A percentile compares a stretch with the other conserved stretches of the same genome.
Conservation (phyloP, 2,329 filamentous ascomycete genomes). For the Fusarium sp. region DNA sequence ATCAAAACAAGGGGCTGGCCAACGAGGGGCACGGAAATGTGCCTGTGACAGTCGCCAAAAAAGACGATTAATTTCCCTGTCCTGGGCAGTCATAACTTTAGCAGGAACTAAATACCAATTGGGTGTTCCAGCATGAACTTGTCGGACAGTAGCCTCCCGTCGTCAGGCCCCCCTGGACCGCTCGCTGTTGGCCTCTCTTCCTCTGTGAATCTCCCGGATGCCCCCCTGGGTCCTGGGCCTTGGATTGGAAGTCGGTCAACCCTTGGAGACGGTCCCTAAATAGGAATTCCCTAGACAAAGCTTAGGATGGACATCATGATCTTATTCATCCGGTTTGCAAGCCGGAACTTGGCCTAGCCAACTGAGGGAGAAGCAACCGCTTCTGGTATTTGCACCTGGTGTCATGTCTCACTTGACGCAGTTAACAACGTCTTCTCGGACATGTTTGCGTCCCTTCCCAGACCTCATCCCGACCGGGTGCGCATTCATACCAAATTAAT, state of each 20-base stretch:
- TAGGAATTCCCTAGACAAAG: constrained; percentile 18
- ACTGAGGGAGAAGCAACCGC: constrained; percentile 14
- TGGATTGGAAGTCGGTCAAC: constrained; percentile 8
- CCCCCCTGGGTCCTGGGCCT: constrained; percentile 20
- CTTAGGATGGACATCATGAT: constrained; percentile 13
- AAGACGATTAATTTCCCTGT: constrained; percentile 36
- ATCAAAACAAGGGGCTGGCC: constrained; percentile 27
- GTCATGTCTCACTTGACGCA: constrained; percentile 26
- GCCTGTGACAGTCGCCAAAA: constrained; percentile 17
- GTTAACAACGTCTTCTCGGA: constrained; percentile 9
- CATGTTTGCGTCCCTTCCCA: constrained; percentile 40
- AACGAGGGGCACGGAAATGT: constrained; percentile 24
- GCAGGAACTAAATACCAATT: constrained; percentile 18
- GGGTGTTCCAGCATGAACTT: constrained; percentile 14
- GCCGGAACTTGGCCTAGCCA: constrained; percentile 34
- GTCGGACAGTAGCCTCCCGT: neutral
- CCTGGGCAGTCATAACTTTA: constrained; percentile 17
- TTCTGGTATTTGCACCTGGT: constrained; percentile 27
- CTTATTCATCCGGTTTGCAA: neutral
- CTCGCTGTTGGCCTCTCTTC: constrained; percentile 23
- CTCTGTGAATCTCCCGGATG: constrained; percentile 25
- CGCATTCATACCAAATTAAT: constrained; percentile 13
- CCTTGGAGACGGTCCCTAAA: constrained; percentile 14
- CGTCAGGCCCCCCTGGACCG: constrained; percentile 30
- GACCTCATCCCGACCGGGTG: constrained; percentile 26